Percentiles rank a stretch among this genome's conserved stretches.
phyloP scores from a whole-genome alignment of 108 stramenopile genomes.

The Cyclotella sp. region DNA sequence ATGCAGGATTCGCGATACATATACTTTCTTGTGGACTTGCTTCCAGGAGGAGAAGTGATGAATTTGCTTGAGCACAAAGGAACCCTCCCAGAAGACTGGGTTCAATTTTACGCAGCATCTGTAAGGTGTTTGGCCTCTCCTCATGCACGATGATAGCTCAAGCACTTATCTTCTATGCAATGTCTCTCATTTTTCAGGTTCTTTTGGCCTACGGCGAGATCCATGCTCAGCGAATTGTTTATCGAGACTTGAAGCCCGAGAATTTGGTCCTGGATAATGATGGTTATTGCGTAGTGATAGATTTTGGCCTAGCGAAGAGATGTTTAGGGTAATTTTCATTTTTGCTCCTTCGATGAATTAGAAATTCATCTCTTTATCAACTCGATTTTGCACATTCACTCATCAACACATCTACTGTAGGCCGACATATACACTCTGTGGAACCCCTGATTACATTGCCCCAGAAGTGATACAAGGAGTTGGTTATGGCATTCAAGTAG shows the following conservation, averaged over 20 bases:
- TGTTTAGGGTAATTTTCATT: slow-evolving; percentile 66
- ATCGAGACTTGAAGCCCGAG: slow-evolving; percentile 82
- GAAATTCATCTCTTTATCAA: slow-evolving; percentile 87
- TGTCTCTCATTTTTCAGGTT: neutral
- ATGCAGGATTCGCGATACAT: slow-evolving; percentile 57
- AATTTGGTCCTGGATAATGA: slow-evolving; percentile 58
- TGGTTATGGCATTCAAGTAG: slow-evolving; percentile 73
- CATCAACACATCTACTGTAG: slow-evolving; percentile 22
- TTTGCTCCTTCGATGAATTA: slow-evolving; percentile 51
- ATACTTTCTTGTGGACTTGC: slow-evolving; percentile 60
- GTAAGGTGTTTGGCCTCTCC: slow-evolving; percentile 54
- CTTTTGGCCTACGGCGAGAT: slow-evolving; percentile 48
- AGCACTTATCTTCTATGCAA: neutral
- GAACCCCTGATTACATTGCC: slow-evolving; percentile 72
- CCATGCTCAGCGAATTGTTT: slow-evolving; percentile 75
- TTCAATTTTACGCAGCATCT: slow-evolving; percentile 56
- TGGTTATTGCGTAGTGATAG: slow-evolving; percentile 67
- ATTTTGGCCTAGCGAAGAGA: slow-evolving; percentile 73
- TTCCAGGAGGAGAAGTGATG: slow-evolving; percentile 43
- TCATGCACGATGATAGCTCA: slow-evolving; percentile 8
- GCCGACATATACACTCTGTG: slow-evolving; percentile 53
- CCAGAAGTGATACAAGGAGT: slow-evolving; percentile 60
- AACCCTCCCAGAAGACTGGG: slow-evolving; percentile 50
- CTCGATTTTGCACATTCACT: slow-evolving; percentile 10
- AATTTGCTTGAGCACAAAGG: slow-evolving; percentile 23